Evolutionary conservation across 345 rosid species (phyloP), one percentile per base, ranked within the genome.

Genomic region (Bruguiera gymnorhiza): DNA sequence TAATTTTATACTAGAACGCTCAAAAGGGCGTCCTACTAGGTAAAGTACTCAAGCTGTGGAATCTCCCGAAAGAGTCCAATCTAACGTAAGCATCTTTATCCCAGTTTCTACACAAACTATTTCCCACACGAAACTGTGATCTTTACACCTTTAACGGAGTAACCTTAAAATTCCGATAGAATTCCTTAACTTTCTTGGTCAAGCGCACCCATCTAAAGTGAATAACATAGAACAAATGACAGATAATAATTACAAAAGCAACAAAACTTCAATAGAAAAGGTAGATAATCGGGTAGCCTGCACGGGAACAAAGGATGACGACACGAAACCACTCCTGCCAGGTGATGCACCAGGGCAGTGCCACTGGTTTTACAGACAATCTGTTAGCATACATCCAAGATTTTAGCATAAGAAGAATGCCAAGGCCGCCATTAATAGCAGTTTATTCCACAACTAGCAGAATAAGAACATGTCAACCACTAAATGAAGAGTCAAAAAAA

Each of bases 361-460:
- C 71, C 71, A 52, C 48, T 20, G 52, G 24, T 39, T 39, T 31
- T 56, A 63, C 37, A 21, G 21, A 77, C 52, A 60, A 77, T 69
- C 68, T 73, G 64, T 61, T 43, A 26, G 37, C 68, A 52, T 32
- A 51, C 59, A 60, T 32, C 37, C 60, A 67, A 62, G 15, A 65
- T 43, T 24, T 24, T 11, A 37, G 66, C 62, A 56, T 36, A 66
- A 65, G n/a, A 48, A 46, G 53, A 56, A 37, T 15, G 32, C 73
- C 48, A 39, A 10, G 48, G 48, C 48, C 15, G 2, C 48, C 15
- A 39, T 39, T 11, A 39, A 10, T 34, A 8, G 37, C 48, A 39
- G 48, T 39, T 10, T 11, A 11, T 39, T 39, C 4, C 15, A 11
- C 48, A 39, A 39, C 16, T 11, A 39, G 48, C 48, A 39, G 48